Evolutionary conservation across 148 eudicot genomes (phyloP).

Genomic region (Vaccinium macrocarpon): DNA sequence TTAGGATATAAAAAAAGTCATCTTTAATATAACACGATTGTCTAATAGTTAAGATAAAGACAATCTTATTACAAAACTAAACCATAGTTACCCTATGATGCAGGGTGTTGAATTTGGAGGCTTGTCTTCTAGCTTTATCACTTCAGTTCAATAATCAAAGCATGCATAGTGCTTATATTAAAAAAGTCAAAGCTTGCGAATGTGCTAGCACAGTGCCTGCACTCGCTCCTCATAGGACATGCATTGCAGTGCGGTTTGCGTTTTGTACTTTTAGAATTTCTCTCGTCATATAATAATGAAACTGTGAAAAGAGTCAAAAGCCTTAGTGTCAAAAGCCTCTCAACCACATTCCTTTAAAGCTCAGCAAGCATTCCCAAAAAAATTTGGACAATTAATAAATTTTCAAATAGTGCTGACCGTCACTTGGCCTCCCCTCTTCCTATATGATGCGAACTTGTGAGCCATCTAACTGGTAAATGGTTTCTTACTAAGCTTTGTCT

Average conservation of each 20-base stretch:
- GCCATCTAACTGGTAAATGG: not conserved
- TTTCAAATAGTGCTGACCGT: not conserved
- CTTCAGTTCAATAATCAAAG: not conserved
- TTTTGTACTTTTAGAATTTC: conserved; percentile 42
- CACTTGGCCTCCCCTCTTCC: not conserved
- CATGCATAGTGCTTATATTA: not conserved
- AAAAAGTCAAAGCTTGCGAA: conserved; percentile 42
- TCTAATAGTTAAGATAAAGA: not conserved
- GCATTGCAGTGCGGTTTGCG: conserved; percentile 96
- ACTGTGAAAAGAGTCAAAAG: conserved; percentile 24
- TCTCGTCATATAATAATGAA: not conserved
- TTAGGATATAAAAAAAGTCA: not conserved
- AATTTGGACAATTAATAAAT: not conserved
- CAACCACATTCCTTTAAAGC: conserved; percentile 85
- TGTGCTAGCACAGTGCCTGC: conserved; percentile 97
- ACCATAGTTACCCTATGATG: not conserved
- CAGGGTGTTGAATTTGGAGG: not conserved
- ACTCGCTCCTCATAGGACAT: conserved; percentile 89
- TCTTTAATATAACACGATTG: not conserved
- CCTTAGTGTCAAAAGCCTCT: conserved; percentile 89
- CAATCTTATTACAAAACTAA: not conserved
- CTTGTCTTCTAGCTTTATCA: not conserved
- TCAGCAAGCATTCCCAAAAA: conserved; percentile 81
- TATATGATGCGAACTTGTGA: too few relatives aligned
- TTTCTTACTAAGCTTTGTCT: conserved; percentile 87